phyloP scores from a whole-genome alignment of 495 filamentous ascomycete species.

The Neurospora africana region DNA sequence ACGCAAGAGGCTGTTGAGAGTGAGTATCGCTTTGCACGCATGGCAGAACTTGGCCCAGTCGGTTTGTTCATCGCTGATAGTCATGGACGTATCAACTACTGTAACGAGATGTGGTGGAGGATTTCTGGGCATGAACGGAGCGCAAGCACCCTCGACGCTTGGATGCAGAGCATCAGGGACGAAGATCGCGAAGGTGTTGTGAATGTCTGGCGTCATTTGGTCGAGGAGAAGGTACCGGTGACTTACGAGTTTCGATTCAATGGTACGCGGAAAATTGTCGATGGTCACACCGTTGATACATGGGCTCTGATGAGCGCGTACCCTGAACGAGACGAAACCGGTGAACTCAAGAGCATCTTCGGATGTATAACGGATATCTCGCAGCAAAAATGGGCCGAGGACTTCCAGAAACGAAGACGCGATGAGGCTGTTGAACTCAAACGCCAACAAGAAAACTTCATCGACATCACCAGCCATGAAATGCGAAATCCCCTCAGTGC shows the following conservation, averaged over 20 bases:
- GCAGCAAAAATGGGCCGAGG: conserved; percentile 53
- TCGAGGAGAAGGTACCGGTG: conserved; percentile 43
- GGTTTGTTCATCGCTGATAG: conserved; percentile 63
- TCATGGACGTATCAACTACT: conserved; percentile 52
- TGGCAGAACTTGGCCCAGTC: conserved; percentile 64
- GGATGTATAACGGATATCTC: conserved; percentile 50
- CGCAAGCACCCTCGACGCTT: conserved; percentile 37
- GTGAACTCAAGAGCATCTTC: conserved; percentile 56
- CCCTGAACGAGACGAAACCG: conserved; percentile 48
- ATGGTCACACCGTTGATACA: conserved; percentile 48
- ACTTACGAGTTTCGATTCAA: conserved; percentile 62
- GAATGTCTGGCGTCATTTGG: conserved; percentile 45
- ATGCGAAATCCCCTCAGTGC: conserved; percentile 78
- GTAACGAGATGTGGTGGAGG: conserved; percentile 64
- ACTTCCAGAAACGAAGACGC: conserved; percentile 49
- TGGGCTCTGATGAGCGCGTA: conserved; percentile 65
- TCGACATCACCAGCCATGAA: conserved; percentile 82
- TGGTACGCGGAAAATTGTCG: conserved; percentile 45
- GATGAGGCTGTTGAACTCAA: conserved; percentile 57
- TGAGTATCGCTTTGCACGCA: conserved; percentile 61
- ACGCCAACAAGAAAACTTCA: conserved; percentile 70
- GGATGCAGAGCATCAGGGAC: conserved; percentile 56
- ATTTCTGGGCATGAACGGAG: conserved; percentile 48
- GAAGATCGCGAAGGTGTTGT: conserved; percentile 48
- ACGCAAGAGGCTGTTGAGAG: conserved; percentile 60